Evolutionary conservation across 352 stramenopile genomes (phyloP).

Genomic region (Peronosclerospora sorghi): DNA sequence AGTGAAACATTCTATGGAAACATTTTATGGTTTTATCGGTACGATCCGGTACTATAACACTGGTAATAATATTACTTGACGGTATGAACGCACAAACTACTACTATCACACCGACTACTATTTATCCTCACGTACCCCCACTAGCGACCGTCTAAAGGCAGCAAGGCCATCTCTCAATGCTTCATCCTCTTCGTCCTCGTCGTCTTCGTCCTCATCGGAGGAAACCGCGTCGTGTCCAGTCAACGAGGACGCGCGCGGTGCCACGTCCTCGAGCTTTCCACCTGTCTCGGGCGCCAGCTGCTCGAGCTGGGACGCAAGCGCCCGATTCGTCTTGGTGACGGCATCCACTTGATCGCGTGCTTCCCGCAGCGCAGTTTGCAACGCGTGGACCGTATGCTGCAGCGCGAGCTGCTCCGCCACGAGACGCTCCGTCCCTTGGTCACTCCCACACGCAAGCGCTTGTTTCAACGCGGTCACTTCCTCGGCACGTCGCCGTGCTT

Average conservation of each 20-base stretch:
- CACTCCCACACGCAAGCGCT: slow-evolving; percentile 36
- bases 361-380: slow-evolving; percentile 62
- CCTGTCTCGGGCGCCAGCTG: slow-evolving; percentile 40
- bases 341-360: slow-evolving; percentile 57
- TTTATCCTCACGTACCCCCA: no score
- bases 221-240: slow-evolving; percentile 30
- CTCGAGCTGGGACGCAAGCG: slow-evolving; percentile 56
- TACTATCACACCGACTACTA: no score
- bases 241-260: slow-evolving; percentile 20
- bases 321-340: slow-evolving; percentile 65
- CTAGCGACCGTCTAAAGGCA: slow-evolving; percentile 27
- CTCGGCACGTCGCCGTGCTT: slow-evolving; percentile 35
- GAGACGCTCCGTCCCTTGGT: slow-evolving; percentile 65
- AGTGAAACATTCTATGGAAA: no score
- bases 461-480: slow-evolving; percentile 55
- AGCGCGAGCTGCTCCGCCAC: slow-evolving; percentile 55
- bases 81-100: no score
- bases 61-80: no score
- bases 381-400: slow-evolving; percentile 57
- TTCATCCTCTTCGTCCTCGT: slow-evolving; percentile 33
- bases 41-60: no score
- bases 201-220: slow-evolving; percentile 36
- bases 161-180: slow-evolving; percentile 27
- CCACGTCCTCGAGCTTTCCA: slow-evolving; percentile 34
- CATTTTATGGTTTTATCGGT: no score